phyloP scores from a whole-genome alignment of 1,284 basidiomycete species.

The Sporisorium scitamineum region DNA sequence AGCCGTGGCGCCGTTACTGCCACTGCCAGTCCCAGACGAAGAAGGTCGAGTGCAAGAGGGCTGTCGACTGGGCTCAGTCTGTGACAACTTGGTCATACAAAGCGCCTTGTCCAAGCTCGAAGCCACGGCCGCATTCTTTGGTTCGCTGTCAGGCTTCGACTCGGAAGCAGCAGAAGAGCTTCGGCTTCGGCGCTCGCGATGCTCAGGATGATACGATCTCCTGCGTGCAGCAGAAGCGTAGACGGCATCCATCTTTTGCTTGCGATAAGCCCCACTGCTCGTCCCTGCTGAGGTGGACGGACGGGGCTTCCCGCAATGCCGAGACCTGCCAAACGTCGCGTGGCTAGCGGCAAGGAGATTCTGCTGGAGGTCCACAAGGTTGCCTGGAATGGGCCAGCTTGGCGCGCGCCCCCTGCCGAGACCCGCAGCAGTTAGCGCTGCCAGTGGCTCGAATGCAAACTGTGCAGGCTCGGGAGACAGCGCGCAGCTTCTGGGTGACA shows the following conservation, averaged over 20 bases:
- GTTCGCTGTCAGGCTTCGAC: neutral
- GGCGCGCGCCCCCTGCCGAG: neutral
- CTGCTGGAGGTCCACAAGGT: conserved; percentile 1
- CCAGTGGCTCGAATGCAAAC: neutral
- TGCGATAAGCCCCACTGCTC: neutral
- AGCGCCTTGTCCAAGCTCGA: no score
- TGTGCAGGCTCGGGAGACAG: neutral
- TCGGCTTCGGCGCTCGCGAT: neutral
- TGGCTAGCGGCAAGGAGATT: neutral
- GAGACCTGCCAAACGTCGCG: neutral
- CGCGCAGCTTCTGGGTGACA: neutral
- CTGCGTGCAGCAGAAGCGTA: neutral
- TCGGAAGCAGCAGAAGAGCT: neutral
- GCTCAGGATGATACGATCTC: neutral
- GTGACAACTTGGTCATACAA: no score
- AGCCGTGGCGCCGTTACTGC: neutral
- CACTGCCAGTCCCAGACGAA: neutral
- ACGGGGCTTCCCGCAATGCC: neutral
- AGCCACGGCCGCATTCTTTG: neutral
- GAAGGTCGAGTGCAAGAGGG: no score
- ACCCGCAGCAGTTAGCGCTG: neutral
- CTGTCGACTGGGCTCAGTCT: no score
- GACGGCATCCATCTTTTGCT: conserved; percentile 2
- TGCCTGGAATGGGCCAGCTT: conserved; percentile 1
- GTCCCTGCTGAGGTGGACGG: neutral